Base-by-base conservation (phyloP, 306 rosid genomes). In the Gastrolobium bilobum region DNA sequence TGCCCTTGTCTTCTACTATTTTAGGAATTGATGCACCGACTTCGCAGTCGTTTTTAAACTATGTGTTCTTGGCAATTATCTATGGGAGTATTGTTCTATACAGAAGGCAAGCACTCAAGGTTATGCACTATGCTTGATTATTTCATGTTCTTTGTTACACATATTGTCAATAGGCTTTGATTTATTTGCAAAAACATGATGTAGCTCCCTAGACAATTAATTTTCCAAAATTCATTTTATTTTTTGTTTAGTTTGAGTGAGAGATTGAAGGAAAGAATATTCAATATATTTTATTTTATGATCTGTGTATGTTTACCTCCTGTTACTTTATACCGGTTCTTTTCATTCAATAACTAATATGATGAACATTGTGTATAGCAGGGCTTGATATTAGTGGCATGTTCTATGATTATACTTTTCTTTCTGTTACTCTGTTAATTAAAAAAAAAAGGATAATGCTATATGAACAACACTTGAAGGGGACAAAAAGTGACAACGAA, bases 11-110 rank as follows among this genome's bases (percentile, higher is more conserved):
- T 63, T 65, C 6, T 47, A 37, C 77, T 61, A 14, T 73, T 81
- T 39, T 65, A 92, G 94, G 97, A 79, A 90, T 90, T 51, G 77
- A 92, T 73, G 96, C 87, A 34, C 93, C 97, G 73, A 90, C 97
- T 64, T 92, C 96, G 8, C 96, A 92, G 81, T 90, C 96, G 15
- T 89, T 92, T 71, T 75, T 89, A 47, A 92, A 90, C 87, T 92
- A 92, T 48, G 88, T 87, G 57, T 80, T 92, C 26, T 70, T 92
- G 88, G 93, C 92, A 11, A 64, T 90, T 83, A 79, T 90, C 62
- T 92, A 90, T 37, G 97, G 97, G 81, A 80, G 86, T 65, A 63
- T 83, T 51, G 7, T 86, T 75, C 76, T 89, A 50, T 71, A 92
- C 82, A 81, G 90, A 62, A 74, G 76, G 89, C 71, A 92, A 83